Evolutionary conservation across 2,329 filamentous ascomycete genomes (phyloP), one percentile per base, ranked within the genome.

Genomic region (Claviceps purpurea): DNA sequence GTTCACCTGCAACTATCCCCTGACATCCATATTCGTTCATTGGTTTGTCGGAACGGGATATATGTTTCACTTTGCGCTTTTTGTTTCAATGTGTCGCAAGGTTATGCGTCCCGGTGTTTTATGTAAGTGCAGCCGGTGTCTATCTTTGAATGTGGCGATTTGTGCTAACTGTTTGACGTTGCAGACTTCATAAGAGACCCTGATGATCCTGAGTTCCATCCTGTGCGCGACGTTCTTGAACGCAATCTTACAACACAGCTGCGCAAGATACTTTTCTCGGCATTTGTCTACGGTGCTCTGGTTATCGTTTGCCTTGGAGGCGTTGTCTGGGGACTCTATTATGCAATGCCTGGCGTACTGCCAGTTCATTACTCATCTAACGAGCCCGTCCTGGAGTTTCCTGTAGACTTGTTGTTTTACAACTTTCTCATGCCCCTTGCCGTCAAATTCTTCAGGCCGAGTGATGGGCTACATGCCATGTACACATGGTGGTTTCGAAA

Each of bases 21-120:
- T 91, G 58, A 96, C 89, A 0, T 95, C 91, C 14, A 81, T 94
- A 14, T 98, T 98, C 65, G 86, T 97, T 50, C 93, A 98, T 66
- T 98, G 93, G 93, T 98, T 98, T 63, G 85, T 96, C 52, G 93
- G 93, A 48, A 98, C 93, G 3, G 95, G 90, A 56, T 98, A 98
- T 68, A 98, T 98, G 94, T 98, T 98, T 70, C 93, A 98, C 65
- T 98, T 98, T 65, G 93, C 93, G 5, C 78, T 98, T 3, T 98
- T 98, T 64, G 93, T 98, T 18, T 94, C 90, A 52, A 97, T 98
- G 90, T 98, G 93, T 68, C 84, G 93, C 56, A 96, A 95, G 71
- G 95, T 97, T 54, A 87, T 98, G 84, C 84, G 93, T 56, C 89
- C 82, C 59, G 93, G 93, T 50, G 93, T 98, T 42, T 74, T 98